These are phyloP conservation scores for Cercospora nicotianae DNA, from an alignment of 2,329 filamentous ascomycete species.

Conservation along the genomic window DNA sequence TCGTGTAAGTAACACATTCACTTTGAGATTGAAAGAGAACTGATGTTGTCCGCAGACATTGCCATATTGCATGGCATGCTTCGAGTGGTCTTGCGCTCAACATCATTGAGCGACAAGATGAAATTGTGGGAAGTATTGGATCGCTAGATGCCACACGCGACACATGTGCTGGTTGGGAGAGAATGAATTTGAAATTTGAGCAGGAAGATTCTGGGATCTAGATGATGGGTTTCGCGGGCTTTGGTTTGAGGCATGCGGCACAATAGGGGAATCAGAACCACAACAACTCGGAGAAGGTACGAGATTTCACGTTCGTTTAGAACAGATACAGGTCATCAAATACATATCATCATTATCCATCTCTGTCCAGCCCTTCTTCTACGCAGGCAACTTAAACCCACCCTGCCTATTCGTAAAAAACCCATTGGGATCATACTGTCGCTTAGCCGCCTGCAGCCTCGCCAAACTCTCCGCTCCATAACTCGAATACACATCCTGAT, in stretches of 20 bases:
- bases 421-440: constrained; percentile 28
- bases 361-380: neutral
- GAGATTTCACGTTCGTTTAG: neutral
- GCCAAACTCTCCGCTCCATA: constrained; percentile 28
- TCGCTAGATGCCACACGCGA: constrained; percentile 15
- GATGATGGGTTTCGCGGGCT: neutral
- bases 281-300: too few species aligned
- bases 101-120: constrained; percentile 29
- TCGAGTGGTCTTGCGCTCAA: constrained; percentile 31
- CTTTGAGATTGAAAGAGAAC: neutral
- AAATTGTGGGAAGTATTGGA: constrained; percentile 23
- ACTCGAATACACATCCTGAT: constrained; percentile 29
- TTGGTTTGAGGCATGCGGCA: neutral
- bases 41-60: constrained; percentile 16
- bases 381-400: constrained; percentile 27
- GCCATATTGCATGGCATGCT: constrained; percentile 33
- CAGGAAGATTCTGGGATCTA: constrained; percentile 25
- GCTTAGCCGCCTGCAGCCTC: constrained; percentile 25
- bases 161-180: constrained; percentile 20
- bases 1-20: constrained; percentile 41
- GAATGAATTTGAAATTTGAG: constrained; percentile 19
- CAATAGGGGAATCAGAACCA: too few species aligned
- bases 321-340: neutral
- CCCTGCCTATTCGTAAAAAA: constrained; percentile 31
- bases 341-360: neutral